Evolutionary conservation across 164 flowering plant genomes (phyloP), one percentile per base, ranked within the genome.

Genomic region (Dillenia suffruticosa): DNA sequence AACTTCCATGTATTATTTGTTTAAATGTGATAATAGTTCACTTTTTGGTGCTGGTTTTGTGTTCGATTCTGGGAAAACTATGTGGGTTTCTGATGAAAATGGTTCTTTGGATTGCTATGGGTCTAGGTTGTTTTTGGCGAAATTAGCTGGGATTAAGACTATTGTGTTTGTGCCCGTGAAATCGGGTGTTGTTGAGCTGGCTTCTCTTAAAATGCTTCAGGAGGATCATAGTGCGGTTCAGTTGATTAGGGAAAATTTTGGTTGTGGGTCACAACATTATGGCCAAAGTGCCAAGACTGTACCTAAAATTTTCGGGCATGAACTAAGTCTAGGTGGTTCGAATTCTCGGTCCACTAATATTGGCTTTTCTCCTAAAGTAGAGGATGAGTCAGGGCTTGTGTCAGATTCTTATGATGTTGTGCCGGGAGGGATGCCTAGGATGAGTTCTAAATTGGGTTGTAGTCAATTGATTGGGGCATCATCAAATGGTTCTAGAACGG

Each of bases 101-200:
- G 60, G 67, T 66, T 87, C 85, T 66, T 64, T 51, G 46, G 80
- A 75, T 24, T 73, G 85, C 44, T 92, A 82, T 43, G 70, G 72
- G 11, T 73, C 83, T 0, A 80, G 98, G 46, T 72, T 80, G 2
- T 66, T 65, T 68, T 63, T 92, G 46, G 92, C 92, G 0, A 76
- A 66, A 52, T 70, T 63, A 9, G 95, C 86, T 46, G 79, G 84
- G 8, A 61, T 89, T 22, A 72, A 72, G 58, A 88, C 98, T 0
- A 64, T 83, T 14, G 85, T 79, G 22, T 82, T 80, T 73, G 82
- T 92, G 16, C 96, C 98, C 3, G 60, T 82, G 24, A 86, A 85
- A 54, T 63, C 77, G 11, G 98, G 98, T 32, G 91, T 92, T 45
- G 68, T 92, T 44, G 98, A 92, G 73, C 72, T 92, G 53, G 96